Conservation (phyloP, 2,329 filamentous ascomycete species). For the Aspergillus chevalieri region DNA sequence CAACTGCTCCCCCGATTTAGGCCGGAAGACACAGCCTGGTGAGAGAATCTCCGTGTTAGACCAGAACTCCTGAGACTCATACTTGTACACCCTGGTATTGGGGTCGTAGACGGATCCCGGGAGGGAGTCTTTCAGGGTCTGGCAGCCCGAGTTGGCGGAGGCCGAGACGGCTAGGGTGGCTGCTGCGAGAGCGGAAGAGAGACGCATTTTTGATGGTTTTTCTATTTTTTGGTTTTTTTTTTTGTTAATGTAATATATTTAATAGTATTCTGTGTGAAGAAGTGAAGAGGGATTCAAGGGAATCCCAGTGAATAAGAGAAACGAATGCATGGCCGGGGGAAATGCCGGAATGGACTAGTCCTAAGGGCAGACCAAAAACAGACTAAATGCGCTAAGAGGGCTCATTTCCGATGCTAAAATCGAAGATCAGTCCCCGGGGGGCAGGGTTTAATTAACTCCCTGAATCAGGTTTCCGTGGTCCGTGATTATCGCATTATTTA, state of each 20-base stretch:
- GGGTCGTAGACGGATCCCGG: conserved; percentile 17
- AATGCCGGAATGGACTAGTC: no score
- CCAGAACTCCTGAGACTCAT: conserved; percentile 29
- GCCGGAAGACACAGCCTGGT: conserved; percentile 30
- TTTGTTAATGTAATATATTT: neutral
- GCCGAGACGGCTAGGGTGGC: conserved; percentile 5
- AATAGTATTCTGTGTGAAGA: neutral
- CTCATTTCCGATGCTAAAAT: no score
- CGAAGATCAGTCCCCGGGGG: no score
- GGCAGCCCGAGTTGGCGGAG: conserved; percentile 11
- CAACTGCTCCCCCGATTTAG: conserved; percentile 20
- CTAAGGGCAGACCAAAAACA: no score
- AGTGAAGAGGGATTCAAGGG: neutral
- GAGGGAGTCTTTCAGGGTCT: conserved; percentile 10
- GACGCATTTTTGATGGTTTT: conserved; percentile 10
- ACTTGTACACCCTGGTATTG: conserved; percentile 20
- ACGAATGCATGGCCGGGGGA: no score
- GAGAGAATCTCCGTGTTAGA: conserved; percentile 30
- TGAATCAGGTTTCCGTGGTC: no score
- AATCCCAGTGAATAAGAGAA: no score
- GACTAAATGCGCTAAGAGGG: no score
- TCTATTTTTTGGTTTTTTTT: neutral
- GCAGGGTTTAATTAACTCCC: no score
- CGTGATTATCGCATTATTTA: no score
- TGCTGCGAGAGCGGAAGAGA: conserved; percentile 4